Base-by-base conservation (phyloP, 179 eudicot genomes). In the Gypsophila paniculata region DNA sequence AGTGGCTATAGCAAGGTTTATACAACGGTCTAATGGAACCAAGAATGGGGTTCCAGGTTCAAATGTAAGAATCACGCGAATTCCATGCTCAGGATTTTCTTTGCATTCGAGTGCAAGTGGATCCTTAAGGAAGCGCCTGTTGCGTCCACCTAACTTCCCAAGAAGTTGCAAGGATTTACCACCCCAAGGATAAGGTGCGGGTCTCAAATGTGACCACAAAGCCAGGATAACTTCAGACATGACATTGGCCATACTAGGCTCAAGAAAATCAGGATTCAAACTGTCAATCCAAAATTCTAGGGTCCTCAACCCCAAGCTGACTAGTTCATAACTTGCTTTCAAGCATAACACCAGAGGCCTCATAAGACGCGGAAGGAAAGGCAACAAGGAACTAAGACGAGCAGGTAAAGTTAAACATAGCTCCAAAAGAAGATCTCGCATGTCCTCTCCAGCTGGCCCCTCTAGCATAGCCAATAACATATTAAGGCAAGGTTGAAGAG, bases 231-330 rank as follows among this genome's bases (percentile, higher is more conserved):
- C 95, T 77, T 94, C 99, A 61, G 99, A 91, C 92, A 94, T 91
- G 44, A 91, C 97, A 85, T 86, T 91, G 32, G 99, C 99, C 99
- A 94, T 91, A 76, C 97, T 94, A 79, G 97, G 99, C 84, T 94
- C 99, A 69, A 94, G 84, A 71, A 94, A 94, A 73, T 91, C 99
- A 73, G 99, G 99, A 82, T 94, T 94, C 81, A 94, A 82, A 82
- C 99, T 94, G 79, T 94, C 99, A 62, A 94, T 88, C 99, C 99
- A 94, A 79, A 94, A 94, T 72, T 94, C 99, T 54, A 94, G 88
- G 48, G 99, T 94, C 77, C 94, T 91, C 71, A 94, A 82, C 68
- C 95, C 99, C 82, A 91, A 85, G 78, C 87, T 84, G 70, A 91
- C 93, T 22, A 90, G 89, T 42, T 91, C 96, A 78, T 90, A 86